phyloP scores from a whole-genome alignment of 2,329 filamentous ascomycete genomes.

The Phyllosticta citriasiana region DNA sequence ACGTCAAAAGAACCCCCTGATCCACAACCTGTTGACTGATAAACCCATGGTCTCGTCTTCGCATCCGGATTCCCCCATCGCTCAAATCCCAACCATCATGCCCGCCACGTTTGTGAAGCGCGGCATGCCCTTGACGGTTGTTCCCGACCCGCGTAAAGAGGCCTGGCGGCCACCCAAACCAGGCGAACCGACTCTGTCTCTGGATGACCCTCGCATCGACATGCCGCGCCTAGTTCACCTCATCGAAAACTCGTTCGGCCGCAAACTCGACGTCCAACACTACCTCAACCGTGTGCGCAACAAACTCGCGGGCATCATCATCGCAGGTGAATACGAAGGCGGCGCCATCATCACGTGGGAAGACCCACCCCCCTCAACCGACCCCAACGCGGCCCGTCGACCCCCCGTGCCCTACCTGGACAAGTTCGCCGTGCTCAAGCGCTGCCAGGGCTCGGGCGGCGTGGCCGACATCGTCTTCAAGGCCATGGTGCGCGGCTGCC shows the following conservation, averaged over 20 bases:
- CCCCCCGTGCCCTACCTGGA: slow-evolving; percentile 83
- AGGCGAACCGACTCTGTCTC: slow-evolving; percentile 50
- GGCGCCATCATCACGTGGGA: slow-evolving; percentile 96
- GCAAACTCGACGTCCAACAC: slow-evolving; percentile 71
- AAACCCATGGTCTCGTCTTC: slow-evolving; percentile 90
- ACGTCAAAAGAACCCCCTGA: slow-evolving; percentile 69
- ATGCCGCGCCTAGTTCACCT: slow-evolving; percentile 71
- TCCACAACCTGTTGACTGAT: slow-evolving; percentile 93
- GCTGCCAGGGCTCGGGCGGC: slow-evolving; percentile 78
- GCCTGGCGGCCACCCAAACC: slow-evolving; percentile 60
- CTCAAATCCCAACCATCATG: slow-evolving; percentile 23
- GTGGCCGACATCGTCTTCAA: slow-evolving; percentile 96
- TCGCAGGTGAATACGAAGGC: slow-evolving; percentile 94
- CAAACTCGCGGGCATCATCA: slow-evolving; percentile 80
- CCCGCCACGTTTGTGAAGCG: slow-evolving; percentile 78
- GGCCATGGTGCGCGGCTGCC: slow-evolving; percentile 82
- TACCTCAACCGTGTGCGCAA: slow-evolving; percentile 74
- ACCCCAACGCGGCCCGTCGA: slow-evolving; percentile 37
- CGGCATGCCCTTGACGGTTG: slow-evolving; percentile 79
- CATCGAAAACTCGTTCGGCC: slow-evolving; percentile 87
- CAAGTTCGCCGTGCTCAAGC: slow-evolving; percentile 89
- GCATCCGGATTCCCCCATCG: slow-evolving; percentile 48
- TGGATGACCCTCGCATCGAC: slow-evolving; percentile 76
- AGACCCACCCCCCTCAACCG: slow-evolving; percentile 39
- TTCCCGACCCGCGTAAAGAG: slow-evolving; percentile 56